Conservation (phyloP, 768 basidiomycete species). For the Leucocoprinus birnbaumii region DNA sequence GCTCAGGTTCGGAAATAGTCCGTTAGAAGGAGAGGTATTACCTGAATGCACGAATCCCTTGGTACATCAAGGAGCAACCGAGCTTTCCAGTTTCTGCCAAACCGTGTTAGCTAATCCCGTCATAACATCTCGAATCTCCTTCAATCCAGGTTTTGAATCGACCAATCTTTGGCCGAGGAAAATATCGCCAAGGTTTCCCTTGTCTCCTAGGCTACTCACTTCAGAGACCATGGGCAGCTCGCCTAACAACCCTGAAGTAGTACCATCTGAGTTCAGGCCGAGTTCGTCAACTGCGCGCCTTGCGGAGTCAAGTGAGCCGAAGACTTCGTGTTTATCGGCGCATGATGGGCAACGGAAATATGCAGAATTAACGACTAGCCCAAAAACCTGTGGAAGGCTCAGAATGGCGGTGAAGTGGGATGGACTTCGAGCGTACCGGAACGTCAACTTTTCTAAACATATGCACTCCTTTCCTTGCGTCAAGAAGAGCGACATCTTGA, state of each 20-base stretch:
- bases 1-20: no score
- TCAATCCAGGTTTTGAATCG: not conserved
- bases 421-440: slow-evolving; percentile 53
- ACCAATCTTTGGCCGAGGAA: slow-evolving; percentile 3
- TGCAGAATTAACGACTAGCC: slow-evolving; percentile 85
- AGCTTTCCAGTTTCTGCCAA: not conserved
- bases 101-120: not conserved
- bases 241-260: not conserved
- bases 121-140: slow-evolving; percentile 7
- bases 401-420: not conserved
- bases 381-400: slow-evolving; percentile 60
- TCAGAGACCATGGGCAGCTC: slow-evolving; percentile 11
- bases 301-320: slow-evolving; percentile 7
- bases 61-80: not conserved
- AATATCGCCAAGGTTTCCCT: slow-evolving; percentile 8
- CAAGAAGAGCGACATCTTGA: slow-evolving; percentile 89
- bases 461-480: slow-evolving; percentile 88
- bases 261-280: not conserved
- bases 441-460: slow-evolving; percentile 90
- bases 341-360: slow-evolving; percentile 81
- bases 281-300: slow-evolving; percentile 1
- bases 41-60: no score
- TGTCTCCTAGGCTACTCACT: slow-evolving; percentile 8
- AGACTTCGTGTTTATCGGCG: slow-evolving; percentile 5
- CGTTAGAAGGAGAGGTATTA: no score